Percentiles rank a stretch among this genome's conserved stretches.
Conservation (phyloP, 2,329 filamentous ascomycete species). For the Calonectria pseudoreteaudii region DNA sequence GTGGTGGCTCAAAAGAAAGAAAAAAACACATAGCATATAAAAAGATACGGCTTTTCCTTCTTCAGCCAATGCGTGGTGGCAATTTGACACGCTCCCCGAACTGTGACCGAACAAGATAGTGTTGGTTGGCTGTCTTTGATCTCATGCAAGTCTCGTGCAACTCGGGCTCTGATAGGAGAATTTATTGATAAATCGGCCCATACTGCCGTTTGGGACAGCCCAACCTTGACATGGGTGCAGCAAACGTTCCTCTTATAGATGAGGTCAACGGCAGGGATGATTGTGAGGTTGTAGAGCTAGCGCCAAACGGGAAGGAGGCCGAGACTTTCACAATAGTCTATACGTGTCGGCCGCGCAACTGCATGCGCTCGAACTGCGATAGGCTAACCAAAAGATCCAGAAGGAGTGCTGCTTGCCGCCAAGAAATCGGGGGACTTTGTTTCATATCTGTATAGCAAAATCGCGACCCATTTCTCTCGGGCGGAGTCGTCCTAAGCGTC, state of each 20-base stretch:
- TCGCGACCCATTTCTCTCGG: not conserved
- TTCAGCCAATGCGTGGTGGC: not conserved
- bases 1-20: no score
- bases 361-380: not conserved
- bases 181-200: not conserved
- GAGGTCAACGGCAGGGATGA: slow-evolving; percentile 16
- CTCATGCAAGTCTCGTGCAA: not conserved
- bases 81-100: not conserved
- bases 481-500: no score
- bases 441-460: not conserved
- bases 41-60: not conserved
- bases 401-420: not conserved
- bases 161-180: not conserved
- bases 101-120: not conserved
- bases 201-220: not conserved
- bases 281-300: slow-evolving; percentile 13
- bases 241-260: not conserved
- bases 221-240: not conserved
- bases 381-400: not conserved
- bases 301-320: slow-evolving; percentile 14
- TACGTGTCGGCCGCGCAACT: not conserved
- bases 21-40: not conserved
- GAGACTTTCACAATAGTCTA: not conserved
- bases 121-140: not conserved
- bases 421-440: not conserved